Evolutionary conservation across 768 basidiomycete genomes (phyloP).

Genomic region (Hemileccinum impolitum): DNA sequence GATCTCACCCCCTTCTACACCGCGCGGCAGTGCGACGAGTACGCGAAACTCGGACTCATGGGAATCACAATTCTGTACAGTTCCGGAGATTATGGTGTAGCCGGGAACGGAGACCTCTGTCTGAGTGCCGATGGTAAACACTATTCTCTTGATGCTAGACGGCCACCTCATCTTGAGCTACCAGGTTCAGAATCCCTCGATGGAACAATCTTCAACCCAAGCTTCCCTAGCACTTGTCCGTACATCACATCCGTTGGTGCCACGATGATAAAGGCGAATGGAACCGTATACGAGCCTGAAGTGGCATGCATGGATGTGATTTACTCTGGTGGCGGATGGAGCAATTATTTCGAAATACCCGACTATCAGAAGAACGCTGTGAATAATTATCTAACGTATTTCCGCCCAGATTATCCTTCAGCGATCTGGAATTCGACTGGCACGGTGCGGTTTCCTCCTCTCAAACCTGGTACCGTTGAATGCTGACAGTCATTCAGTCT

Average conservation of each 20-base stretch:
- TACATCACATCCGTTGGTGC: slow-evolving; percentile 47
- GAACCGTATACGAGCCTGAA: slow-evolving; percentile 42
- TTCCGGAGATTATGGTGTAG: slow-evolving; percentile 26
- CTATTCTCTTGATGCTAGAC: neutral
- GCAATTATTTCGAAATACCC: slow-evolving; percentile 7
- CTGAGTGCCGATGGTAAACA: slow-evolving; percentile 23
- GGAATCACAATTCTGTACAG: slow-evolving; percentile 39
- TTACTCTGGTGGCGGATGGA: slow-evolving; percentile 69
- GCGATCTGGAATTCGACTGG: slow-evolving; percentile 9
- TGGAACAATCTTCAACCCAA: slow-evolving; percentile 44
- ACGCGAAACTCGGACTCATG: slow-evolving; percentile 39
- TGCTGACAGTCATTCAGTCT: slow-evolving; percentile 20
- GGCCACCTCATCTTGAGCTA: too few species aligned
- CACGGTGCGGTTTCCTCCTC: slow-evolving; percentile 1
- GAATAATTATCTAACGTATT: slow-evolving; percentile 15
- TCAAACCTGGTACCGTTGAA: neutral
- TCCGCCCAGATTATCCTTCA: slow-evolving; percentile 12
- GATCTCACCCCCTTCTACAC: slow-evolving; percentile 33
- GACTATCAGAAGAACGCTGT: slow-evolving; percentile 19
- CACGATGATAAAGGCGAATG: slow-evolving; percentile 38
- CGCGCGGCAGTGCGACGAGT: slow-evolving; percentile 39
- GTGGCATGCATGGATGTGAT: slow-evolving; percentile 40
- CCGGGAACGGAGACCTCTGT: slow-evolving; percentile 30
- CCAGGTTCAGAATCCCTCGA: neutral
- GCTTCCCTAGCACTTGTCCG: slow-evolving; percentile 44